Base-by-base conservation (phyloP, 345 rosid species). In the Syzygium jambos region DNA sequence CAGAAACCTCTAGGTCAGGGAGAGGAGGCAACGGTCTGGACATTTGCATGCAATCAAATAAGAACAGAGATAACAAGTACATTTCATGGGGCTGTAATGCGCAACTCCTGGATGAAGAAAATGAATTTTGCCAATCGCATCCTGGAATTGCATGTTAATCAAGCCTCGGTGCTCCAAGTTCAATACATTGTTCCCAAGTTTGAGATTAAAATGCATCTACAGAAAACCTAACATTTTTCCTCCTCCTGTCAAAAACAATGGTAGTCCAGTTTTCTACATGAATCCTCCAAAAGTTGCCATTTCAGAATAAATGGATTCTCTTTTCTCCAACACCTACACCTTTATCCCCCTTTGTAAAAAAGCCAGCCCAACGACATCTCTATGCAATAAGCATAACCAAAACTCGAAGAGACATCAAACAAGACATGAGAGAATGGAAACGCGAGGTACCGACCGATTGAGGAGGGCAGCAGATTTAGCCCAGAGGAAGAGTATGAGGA, bases 381-480 rank as follows among this genome's bases (percentile, higher is more conserved):
- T 17, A 68, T 34, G 78, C 46, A 68, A 68, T 34, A 68, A 68
- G 78, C 78, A 68, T 34, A 68, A 34, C 6, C 78, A 41, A 0
- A 68, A 68, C 43, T 5, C 25, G 2, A 68, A 68, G 46, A 34
- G 25, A 34, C 25, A 34, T 68, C 41, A 68, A 68, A 34, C 12
- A 68, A 4, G 46, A 68, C 46, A 43, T 17, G 23, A 68, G 46
- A 68, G 46, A 17, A 68, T 21, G 78, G 78, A 22, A 52, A 84
- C 59, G 41, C n/a, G 56, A 84, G 38, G 49, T 56, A 84, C 86
- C 46, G 13, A 98, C 99, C 99, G 93, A 88, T 96, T 98, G 84
- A 98, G 98, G 86, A 98, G 94, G 25, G 94, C 90, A 90, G 99
- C 99, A 88, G 99, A 98, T 92, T 96, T 98, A 38, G 98, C 98